Evolutionary conservation across 768 basidiomycete genomes (phyloP).

Genomic region (Calocybe cyanea): DNA sequence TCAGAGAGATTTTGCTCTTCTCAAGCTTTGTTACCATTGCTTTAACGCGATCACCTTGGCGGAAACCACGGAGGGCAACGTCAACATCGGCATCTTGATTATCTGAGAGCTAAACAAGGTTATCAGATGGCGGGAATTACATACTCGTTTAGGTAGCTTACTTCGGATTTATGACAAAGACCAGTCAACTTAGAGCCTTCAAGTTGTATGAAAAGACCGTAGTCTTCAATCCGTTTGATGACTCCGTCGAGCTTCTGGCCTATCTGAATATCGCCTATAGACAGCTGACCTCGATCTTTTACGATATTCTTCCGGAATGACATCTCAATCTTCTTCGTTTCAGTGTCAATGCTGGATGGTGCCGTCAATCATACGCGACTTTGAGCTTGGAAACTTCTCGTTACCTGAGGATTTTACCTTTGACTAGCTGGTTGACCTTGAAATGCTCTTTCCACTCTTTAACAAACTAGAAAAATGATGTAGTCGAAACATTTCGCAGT

Average conservation of each 20-base stretch:
- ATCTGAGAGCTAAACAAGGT: conserved; percentile 69
- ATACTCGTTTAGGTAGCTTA: background rate
- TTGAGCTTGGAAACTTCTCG: conserved; percentile 9
- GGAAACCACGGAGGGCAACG: conserved; percentile 76
- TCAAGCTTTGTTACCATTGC: conserved; percentile 73
- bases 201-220: conserved; percentile 91
- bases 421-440: conserved; percentile 75
- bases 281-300: conserved; percentile 35
- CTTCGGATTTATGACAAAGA: conserved; percentile 93
- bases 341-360: conserved; percentile 57
- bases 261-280: conserved; percentile 56
- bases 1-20: conserved; percentile 75
- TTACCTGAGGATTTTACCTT: conserved; percentile 81
- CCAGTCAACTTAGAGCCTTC: conserved; percentile 82
- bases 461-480: conserved; percentile 61
- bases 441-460: conserved; percentile 94
- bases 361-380: conserved; percentile 1
- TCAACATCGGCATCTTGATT: conserved; percentile 77
- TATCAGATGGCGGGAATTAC: background rate
- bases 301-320: conserved; percentile 72
- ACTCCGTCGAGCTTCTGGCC: conserved; percentile 80
- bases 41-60: conserved; percentile 83
- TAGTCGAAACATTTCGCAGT: conserved; percentile 2
- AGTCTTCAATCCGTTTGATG: conserved; percentile 81
- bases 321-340: conserved; percentile 85